Percentiles rank a stretch among this genome's conserved stretches.
Conservation (phyloP, 2,329 filamentous ascomycete species). For the Neoascochyta sp. region DNA sequence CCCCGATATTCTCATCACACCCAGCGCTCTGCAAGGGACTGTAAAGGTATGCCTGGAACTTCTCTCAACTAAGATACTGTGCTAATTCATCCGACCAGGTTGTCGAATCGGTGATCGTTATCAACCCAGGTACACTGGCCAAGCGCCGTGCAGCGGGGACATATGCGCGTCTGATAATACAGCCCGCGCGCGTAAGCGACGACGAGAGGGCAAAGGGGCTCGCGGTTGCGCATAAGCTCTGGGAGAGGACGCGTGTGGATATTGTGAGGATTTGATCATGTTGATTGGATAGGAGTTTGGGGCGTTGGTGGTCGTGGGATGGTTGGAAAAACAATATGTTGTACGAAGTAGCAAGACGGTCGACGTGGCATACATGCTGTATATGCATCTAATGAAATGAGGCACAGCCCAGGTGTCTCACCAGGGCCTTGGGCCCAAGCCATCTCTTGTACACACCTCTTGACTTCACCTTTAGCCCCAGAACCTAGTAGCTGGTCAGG, state of each 20-base stretch:
- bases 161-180: conserved; percentile 74
- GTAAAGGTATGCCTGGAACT: conserved; percentile 64
- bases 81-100: conserved; percentile 55
- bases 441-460: too few relatives aligned
- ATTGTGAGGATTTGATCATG: conserved; percentile 72
- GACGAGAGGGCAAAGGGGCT: conserved; percentile 56
- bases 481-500: too few relatives aligned
- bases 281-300: too few relatives aligned
- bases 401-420: too few relatives aligned
- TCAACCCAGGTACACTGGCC: conserved; percentile 85
- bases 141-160: conserved; percentile 83
- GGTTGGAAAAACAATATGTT: too few relatives aligned
- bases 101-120: conserved; percentile 80
- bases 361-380: too few relatives aligned
- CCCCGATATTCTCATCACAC: conserved; percentile 80
- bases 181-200: conserved; percentile 59
- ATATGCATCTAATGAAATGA: too few relatives aligned
- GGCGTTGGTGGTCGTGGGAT: too few relatives aligned
- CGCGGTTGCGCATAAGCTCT: conserved; percentile 67
- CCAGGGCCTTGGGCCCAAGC: too few relatives aligned
- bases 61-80: conserved; percentile 9
- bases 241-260: conserved; percentile 80
- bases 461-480: too few relatives aligned
- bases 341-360: too few relatives aligned
- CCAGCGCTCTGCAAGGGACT: conserved; percentile 80